Conservation (phyloP, 306 rosid genomes). For the Crataegus laevigata region DNA sequence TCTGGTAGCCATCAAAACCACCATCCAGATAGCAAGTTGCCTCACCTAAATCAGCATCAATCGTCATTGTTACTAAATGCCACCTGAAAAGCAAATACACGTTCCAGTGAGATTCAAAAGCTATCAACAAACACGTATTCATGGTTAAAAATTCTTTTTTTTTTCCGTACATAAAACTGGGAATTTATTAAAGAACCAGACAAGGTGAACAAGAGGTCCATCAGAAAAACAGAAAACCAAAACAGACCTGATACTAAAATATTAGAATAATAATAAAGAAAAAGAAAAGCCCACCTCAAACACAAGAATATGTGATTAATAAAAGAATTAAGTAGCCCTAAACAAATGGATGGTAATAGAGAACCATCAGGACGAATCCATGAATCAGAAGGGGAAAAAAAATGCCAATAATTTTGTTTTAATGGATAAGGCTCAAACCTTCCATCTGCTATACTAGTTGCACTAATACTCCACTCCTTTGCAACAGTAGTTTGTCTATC, state of each 20-base stretch:
- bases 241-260: not conserved
- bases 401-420: not conserved
- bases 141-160: not conserved
- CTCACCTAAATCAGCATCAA: slow-evolving; percentile 91
- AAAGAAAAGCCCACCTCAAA: not conserved
- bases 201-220: not conserved
- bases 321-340: not conserved
- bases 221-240: not conserved
- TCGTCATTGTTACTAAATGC: slow-evolving; percentile 95
- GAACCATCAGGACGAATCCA: not conserved
- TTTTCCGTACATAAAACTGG: not conserved
- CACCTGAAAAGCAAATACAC: slow-evolving; percentile 62
- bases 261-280: not conserved
- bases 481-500: slow-evolving; percentile 93
- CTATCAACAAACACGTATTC: not conserved
- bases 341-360: not conserved
- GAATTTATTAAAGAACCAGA: not conserved
- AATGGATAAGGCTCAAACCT: slow-evolving; percentile 45
- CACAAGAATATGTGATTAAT: not conserved
- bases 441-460: slow-evolving; percentile 95
- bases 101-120: slow-evolving; percentile 9
- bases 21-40: slow-evolving; percentile 94
- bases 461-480: slow-evolving; percentile 94
- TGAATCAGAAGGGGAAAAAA: not conserved
- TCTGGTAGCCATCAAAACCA: slow-evolving; percentile 93